These are phyloP conservation scores for Penicillium sp. DNA, from an alignment of 2,329 filamentous ascomycete genomes.

Conservation along the genomic window DNA sequence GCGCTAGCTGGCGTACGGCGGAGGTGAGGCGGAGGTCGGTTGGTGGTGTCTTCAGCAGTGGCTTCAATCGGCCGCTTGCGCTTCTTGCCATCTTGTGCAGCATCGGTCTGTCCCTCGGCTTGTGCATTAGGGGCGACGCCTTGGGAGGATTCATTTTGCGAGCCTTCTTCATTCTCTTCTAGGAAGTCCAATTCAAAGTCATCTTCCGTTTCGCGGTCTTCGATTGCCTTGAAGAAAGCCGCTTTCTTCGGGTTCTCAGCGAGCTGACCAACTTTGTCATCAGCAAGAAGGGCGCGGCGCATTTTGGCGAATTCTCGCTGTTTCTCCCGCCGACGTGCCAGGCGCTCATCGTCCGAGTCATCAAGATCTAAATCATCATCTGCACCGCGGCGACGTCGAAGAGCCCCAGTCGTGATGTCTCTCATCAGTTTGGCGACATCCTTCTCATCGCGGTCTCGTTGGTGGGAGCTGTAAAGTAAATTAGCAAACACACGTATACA, in stretches of 20 bases:
- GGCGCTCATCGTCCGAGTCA: slow-evolving; percentile 77
- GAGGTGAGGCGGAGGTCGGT: slow-evolving; percentile 54
- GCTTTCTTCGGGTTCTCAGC: slow-evolving; percentile 81
- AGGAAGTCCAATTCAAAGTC: slow-evolving; percentile 74
- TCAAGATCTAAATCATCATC: slow-evolving; percentile 77
- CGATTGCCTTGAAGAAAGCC: slow-evolving; percentile 84
- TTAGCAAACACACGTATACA: slow-evolving; percentile 13
- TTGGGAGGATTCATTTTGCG: slow-evolving; percentile 35
- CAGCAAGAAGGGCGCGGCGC: slow-evolving; percentile 78
- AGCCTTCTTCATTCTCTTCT: slow-evolving; percentile 42
- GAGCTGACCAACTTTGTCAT: slow-evolving; percentile 86
- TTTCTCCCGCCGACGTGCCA: slow-evolving; percentile 72
- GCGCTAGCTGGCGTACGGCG: slow-evolving; percentile 55
- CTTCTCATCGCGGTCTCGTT: slow-evolving; percentile 75
- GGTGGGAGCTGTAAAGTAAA: slow-evolving; percentile 57
- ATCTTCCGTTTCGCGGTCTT: slow-evolving; percentile 65
- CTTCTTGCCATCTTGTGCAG: slow-evolving; percentile 27
- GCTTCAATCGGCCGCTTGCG: slow-evolving; percentile 40
- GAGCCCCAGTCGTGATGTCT: slow-evolving; percentile 81
- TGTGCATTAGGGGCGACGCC: slow-evolving; percentile 17
- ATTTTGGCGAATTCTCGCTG: slow-evolving; percentile 84
- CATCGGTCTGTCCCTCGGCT: slow-evolving; percentile 18
- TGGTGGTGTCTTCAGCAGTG: slow-evolving; percentile 40
- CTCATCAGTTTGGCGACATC: slow-evolving; percentile 86
- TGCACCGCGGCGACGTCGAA: slow-evolving; percentile 69